Evolutionary conservation across 1,284 basidiomycete species (phyloP).

Genomic region (Boletus calvinii): DNA sequence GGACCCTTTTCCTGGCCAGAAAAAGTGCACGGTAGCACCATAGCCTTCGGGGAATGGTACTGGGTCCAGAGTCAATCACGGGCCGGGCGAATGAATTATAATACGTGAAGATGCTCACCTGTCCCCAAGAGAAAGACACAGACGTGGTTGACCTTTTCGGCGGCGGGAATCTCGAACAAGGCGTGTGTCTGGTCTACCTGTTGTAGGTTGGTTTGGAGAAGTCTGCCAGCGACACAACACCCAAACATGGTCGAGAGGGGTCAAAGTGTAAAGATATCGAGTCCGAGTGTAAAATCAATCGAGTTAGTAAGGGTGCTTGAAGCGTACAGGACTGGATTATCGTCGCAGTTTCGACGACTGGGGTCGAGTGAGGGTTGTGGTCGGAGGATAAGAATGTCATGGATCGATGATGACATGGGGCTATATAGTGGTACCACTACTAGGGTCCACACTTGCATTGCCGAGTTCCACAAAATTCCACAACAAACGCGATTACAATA

Average conservation of each 20-base stretch:
- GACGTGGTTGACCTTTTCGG: conserved; percentile 83
- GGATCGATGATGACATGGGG: conserved; percentile 9
- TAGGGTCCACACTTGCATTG: neutral
- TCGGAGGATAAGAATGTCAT: conserved; percentile 16
- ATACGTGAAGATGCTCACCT: conserved; percentile 40
- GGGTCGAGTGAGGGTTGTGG: conserved; percentile 9
- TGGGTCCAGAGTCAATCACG: conserved; percentile 18
- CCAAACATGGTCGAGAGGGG: conserved; percentile 55
- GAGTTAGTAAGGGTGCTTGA: neutral
- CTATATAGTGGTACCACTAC: no score
- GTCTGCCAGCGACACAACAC: conserved; percentile 73
- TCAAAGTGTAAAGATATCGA: conserved; percentile 1
- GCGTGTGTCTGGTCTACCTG: conserved; percentile 86
- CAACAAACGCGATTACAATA: neutral
- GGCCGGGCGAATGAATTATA: neutral
- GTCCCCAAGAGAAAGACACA: conserved; percentile 87
- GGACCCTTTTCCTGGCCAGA: conserved; percentile 87
- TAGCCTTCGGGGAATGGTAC: conserved; percentile 89
- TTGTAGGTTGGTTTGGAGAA: conserved; percentile 71
- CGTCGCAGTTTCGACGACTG: neutral
- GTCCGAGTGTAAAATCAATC: neutral
- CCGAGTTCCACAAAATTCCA: conserved; percentile 8
- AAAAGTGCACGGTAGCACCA: conserved; percentile 87
- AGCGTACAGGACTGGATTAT: neutral
- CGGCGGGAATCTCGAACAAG: conserved; percentile 74